phyloP scores from a whole-genome alignment of 2,329 filamentous ascomycete genomes.

The Monosporascus sp. region DNA sequence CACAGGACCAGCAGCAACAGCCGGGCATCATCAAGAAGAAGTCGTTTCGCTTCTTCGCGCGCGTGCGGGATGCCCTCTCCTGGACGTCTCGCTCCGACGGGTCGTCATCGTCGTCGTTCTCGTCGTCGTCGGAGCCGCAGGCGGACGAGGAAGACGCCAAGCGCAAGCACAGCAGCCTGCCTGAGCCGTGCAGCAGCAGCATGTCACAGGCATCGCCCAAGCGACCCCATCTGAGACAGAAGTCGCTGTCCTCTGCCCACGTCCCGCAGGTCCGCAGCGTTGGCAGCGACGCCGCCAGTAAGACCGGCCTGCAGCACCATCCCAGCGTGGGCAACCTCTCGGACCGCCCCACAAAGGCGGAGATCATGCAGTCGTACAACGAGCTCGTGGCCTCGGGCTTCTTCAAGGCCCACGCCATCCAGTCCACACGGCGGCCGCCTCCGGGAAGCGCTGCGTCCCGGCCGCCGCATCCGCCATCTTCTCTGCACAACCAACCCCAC shows the following conservation, averaged over 20 bases:
- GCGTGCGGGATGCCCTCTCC: constrained; percentile 24
- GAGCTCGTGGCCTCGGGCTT: constrained; percentile 52
- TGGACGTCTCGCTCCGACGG: constrained; percentile 7
- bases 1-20: constrained; percentile 1
- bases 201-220: background rate
- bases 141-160: background rate
- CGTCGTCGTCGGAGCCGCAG: constrained; percentile 11
- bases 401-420: constrained; percentile 54
- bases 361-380: constrained; percentile 52
- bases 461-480: background rate
- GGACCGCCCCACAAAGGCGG: constrained; percentile 37
- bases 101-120: background rate
- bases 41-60: constrained; percentile 24
- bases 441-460: constrained; percentile 11
- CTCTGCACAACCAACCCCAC: background rate
- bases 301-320: background rate
- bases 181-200: constrained; percentile 14
- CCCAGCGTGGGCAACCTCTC: constrained; percentile 4
- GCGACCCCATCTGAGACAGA: constrained; percentile 2
- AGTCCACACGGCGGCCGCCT: constrained; percentile 46
- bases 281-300: background rate
- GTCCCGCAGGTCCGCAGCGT: background rate
- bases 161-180: constrained; percentile 27
- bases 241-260: background rate
- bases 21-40: constrained; percentile 20